phyloP scores from a whole-genome alignment of 352 stramenopile genomes.

The Phytopythium litorale region DNA sequence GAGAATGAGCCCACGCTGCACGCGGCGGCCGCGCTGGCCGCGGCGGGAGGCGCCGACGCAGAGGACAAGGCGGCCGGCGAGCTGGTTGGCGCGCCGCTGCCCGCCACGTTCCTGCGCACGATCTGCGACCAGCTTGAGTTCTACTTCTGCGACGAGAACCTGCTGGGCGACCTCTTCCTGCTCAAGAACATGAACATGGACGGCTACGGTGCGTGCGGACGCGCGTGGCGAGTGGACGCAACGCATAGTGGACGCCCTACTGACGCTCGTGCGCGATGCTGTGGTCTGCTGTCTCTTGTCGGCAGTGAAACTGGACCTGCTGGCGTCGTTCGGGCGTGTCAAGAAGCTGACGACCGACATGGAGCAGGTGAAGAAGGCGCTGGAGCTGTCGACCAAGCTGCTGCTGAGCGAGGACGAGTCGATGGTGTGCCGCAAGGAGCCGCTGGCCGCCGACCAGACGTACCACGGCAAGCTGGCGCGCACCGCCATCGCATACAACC shows the following conservation, averaged over 20 bases:
- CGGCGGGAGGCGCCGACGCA: neutral
- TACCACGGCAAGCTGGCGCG: slow-evolving; percentile 85
- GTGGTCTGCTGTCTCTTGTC: neutral
- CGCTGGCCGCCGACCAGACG: slow-evolving; percentile 69
- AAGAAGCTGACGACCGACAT: slow-evolving; percentile 87
- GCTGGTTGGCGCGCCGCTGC: slow-evolving; percentile 33
- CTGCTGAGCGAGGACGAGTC: slow-evolving; percentile 78
- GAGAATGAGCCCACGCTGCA: slow-evolving; percentile 34
- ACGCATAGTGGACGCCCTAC: neutral
- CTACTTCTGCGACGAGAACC: slow-evolving; percentile 88
- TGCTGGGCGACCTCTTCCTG: slow-evolving; percentile 80
- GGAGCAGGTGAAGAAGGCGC: slow-evolving; percentile 74
- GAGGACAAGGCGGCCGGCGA: slow-evolving; percentile 15
- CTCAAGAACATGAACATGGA: slow-evolving; percentile 90
- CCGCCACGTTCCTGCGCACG: slow-evolving; percentile 78
- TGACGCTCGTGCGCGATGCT: neutral
- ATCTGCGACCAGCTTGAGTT: slow-evolving; percentile 88
- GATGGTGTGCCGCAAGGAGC: slow-evolving; percentile 86
- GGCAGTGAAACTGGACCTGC: slow-evolving; percentile 78
- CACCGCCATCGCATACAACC: slow-evolving; percentile 85
- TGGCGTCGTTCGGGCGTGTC: slow-evolving; percentile 80
- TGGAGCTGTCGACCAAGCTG: slow-evolving; percentile 84
- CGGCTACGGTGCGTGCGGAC: slow-evolving; percentile 50
- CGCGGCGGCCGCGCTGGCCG: neutral
- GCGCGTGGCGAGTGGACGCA: too few species aligned